These are phyloP conservation scores for Saksenaea oblongispora DNA, from an alignment of 371 early-diverging fungal species.

Conservation along the genomic window DNA sequence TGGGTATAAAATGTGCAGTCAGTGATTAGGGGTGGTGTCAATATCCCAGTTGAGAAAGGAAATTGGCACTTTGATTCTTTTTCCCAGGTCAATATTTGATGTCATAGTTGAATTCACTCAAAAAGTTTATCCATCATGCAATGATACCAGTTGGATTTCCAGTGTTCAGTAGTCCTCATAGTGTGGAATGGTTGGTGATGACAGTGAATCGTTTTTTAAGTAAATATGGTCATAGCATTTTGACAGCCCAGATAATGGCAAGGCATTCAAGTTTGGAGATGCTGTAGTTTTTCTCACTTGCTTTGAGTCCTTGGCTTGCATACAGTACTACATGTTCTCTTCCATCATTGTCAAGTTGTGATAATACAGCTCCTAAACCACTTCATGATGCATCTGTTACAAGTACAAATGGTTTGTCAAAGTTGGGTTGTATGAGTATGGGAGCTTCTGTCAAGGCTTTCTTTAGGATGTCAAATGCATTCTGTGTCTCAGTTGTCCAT, in stretches of 20 bases:
- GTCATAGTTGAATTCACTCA: conserved; percentile 37
- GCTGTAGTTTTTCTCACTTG: conserved; percentile 42
- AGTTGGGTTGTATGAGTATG: conserved; percentile 13
- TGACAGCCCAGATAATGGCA: conserved; percentile 40
- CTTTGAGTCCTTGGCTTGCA: conserved; percentile 28
- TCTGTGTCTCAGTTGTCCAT: conserved; percentile 28
- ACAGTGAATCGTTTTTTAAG: conserved; percentile 31
- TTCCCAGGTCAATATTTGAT: conserved; percentile 43
- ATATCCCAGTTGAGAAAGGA: conserved; percentile 32
- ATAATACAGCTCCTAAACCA: conserved; percentile 46
- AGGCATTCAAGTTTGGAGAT: conserved; percentile 56
- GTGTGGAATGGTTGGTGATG: conserved; percentile 51
- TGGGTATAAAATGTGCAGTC: too few relatives aligned
- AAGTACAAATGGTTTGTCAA: conserved; percentile 26
- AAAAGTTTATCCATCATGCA: conserved; percentile 32
- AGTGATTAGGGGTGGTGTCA: too few relatives aligned
- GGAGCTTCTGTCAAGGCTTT: conserved; percentile 30
- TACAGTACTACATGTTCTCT: conserved; percentile 42
- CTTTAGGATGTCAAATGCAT: conserved; percentile 44
- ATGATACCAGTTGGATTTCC: conserved; percentile 33
- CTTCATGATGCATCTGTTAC: conserved; percentile 54
- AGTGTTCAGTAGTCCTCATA: conserved; percentile 37
- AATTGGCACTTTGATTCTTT: conserved; percentile 41
- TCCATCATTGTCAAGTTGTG: conserved; percentile 29
- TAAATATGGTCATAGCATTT: conserved; percentile 47